Conservation (phyloP, 148 eudicot species). For the Silene conica region DNA sequence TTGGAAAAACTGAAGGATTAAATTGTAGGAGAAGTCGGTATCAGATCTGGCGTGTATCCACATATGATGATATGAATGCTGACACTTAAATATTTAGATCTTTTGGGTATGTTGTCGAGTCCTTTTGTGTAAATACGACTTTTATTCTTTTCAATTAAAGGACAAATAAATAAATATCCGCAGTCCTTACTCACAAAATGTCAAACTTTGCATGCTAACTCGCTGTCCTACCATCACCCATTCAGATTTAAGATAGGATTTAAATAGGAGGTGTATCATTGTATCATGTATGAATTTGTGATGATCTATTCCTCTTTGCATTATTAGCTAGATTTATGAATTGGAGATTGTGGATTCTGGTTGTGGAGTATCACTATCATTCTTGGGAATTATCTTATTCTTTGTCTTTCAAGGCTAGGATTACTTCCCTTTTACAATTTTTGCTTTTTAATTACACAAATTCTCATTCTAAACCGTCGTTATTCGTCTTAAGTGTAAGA, state of each 20-base stretch:
- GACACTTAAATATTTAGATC: neutral
- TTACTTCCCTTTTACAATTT: no score
- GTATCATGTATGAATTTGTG: no score
- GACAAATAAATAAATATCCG: neutral
- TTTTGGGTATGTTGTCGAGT: neutral
- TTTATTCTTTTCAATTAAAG: neutral
- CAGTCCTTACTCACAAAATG: constrained; percentile 7
- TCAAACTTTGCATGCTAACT: neutral
- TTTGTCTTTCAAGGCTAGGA: no score
- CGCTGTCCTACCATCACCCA: neutral
- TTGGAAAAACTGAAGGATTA: neutral
- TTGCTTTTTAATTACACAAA: no score
- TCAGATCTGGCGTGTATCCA: constrained; percentile 37
- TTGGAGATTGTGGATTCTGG: neutral
- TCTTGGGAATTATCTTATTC: no score
- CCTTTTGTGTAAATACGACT: neutral
- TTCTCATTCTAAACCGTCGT: no score
- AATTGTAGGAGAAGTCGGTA: constrained; percentile 2
- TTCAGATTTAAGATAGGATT: no score
- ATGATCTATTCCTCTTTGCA: no score
- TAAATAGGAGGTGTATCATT: no score
- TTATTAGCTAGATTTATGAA: neutral
- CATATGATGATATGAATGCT: constrained; percentile 22
- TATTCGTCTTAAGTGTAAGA: no score
- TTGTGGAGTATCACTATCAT: no score